phyloP scores from a whole-genome alignment of 768 basidiomycete genomes.

The Lentinula guzmanii region DNA sequence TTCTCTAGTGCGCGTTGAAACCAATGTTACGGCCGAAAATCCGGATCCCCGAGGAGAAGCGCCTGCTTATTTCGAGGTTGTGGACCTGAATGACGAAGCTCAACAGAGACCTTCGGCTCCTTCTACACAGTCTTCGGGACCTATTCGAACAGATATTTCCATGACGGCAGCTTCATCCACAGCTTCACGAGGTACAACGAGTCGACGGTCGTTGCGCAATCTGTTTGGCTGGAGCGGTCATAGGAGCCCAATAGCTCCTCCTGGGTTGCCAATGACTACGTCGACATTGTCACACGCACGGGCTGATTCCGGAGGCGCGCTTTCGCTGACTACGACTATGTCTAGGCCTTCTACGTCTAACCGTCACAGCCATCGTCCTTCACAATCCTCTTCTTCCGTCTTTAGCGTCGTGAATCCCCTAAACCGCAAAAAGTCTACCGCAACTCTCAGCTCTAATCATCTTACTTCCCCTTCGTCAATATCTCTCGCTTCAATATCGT shows the following conservation, averaged over 20 bases:
- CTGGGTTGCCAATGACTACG: neutral
- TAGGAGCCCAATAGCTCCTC: neutral
- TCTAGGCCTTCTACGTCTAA: slow-evolving; percentile 16
- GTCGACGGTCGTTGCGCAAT: slow-evolving; percentile 3
- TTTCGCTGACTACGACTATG: slow-evolving; percentile 18
- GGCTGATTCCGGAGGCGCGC: slow-evolving; percentile 5
- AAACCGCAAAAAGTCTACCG: slow-evolving; percentile 40
- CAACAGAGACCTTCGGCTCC: neutral
- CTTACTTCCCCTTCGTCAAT: slow-evolving; percentile 64
- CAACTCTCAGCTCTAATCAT: slow-evolving; percentile 31
- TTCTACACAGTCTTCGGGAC: neutral
- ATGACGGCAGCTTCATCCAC: neutral
- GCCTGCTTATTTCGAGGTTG: slow-evolving; percentile 63
- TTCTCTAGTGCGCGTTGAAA: slow-evolving; percentile 20
- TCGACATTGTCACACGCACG: neutral
- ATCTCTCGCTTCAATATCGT: slow-evolving; percentile 68
- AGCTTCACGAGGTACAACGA: neutral
- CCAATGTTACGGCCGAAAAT: slow-evolving; percentile 13
- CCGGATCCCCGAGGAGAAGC: slow-evolving; percentile 53
- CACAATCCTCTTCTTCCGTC: slow-evolving; percentile 30
- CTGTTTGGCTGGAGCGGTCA: neutral
- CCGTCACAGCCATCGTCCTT: slow-evolving; percentile 26
- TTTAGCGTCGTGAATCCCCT: slow-evolving; percentile 37
- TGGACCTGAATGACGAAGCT: slow-evolving; percentile 19
- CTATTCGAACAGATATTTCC: neutral